phyloP scores from a whole-genome alignment of 257 asterid species.

The Nicotiana obtusifolia region DNA sequence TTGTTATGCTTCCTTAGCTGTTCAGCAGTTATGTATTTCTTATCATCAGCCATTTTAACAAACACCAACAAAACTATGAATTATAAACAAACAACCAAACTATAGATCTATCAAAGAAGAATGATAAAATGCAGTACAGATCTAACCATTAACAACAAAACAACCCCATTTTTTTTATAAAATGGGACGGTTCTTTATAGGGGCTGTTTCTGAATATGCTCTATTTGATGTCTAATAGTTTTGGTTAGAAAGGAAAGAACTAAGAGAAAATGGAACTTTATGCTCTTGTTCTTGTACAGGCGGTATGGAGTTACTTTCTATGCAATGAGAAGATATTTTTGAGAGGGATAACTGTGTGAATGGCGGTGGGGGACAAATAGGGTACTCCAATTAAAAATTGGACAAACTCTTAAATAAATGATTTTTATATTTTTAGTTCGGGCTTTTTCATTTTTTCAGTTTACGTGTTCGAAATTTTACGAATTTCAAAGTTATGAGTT shows the following conservation, averaged over 20 bases:
- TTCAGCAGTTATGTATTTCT: slow-evolving; percentile 28
- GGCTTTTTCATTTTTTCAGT: too few relatives aligned
- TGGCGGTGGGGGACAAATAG: not conserved
- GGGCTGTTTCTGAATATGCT: not conserved
- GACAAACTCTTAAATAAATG: too few relatives aligned
- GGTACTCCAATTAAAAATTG: too few relatives aligned
- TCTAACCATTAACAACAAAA: not conserved
- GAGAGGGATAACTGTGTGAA: not conserved
- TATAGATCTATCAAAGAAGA: not conserved
- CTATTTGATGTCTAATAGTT: too few relatives aligned
- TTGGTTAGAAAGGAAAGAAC: not conserved
- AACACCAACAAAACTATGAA: not conserved
- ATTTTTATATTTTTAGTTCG: too few relatives aligned
- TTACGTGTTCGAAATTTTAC: too few relatives aligned
- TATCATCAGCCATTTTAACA: not conserved
- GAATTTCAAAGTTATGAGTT: too few relatives aligned
- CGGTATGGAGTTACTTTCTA: not conserved
- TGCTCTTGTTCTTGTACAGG: not conserved
- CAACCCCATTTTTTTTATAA: not conserved
- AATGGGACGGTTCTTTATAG: not conserved
- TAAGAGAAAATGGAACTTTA: not conserved
- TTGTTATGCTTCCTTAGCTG: slow-evolving; percentile 33
- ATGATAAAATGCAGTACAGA: not conserved
- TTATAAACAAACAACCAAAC: not conserved
- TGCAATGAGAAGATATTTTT: not conserved